Evolutionary conservation across 2,329 filamentous ascomycete genomes (phyloP), one percentile per base, ranked within the genome.

Genomic region (Talaromyces sp.): DNA sequence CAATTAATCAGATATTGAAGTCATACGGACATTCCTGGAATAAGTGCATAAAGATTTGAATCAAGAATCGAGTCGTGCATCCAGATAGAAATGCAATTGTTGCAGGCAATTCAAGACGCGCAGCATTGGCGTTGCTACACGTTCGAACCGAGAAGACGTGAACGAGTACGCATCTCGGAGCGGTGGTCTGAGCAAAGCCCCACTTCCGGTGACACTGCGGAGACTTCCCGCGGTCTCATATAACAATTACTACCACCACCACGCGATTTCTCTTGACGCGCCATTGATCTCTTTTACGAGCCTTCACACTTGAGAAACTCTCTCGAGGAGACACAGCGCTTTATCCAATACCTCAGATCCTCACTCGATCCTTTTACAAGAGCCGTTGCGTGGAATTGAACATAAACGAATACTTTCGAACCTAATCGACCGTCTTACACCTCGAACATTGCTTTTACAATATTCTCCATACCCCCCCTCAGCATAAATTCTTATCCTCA

Each of bases 211-310:
- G 66, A 60, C 61, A 66, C 62, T 63, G 64, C 58, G 64, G 67
- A 65, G 63, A 66, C 41, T 37, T 41, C 43, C 41, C 43, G 39
- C 39, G 10, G 31, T 54, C 35, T 58, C 59, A 61, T 57, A 50
- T 17, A 61, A 65, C 39, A 54, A 65, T 50, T 52, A 62, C 66
- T 52, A 62, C 66, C 43, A 62, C 58, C 22, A 61, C 56, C 49
- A 67, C 67, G 67, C 67, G 67, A 68, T 54, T 67, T 57, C n/a
- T 64, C 35, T 58, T 49, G 59, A 66, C 64, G 64, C 64, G 66
- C 59, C 47, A 64, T 63, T 56, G 45, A 52, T 49, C 39, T 27
- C 6, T 39, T 39, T 19, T 22, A 57, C 19, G 41, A 45, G n/a
- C 50, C 19, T n/a, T 57, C n/a, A 33, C 39, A 47, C 37, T 17